These are phyloP conservation scores for Kwoniella dejecticola DNA, from an alignment of 768 basidiomycete genomes.

Conservation along the genomic window DNA sequence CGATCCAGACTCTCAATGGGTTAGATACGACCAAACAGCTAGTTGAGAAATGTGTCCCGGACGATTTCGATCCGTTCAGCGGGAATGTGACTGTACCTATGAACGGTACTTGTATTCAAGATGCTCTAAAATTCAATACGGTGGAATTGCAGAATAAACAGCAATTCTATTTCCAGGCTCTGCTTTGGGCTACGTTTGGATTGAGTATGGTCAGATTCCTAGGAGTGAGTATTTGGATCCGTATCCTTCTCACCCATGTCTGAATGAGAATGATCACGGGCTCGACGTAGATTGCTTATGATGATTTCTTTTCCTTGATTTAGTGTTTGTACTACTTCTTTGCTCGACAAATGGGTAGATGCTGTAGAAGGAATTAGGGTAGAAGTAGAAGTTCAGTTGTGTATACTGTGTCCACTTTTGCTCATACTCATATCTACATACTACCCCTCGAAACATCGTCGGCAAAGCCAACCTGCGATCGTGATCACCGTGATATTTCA, in stretches of 20 bases:
- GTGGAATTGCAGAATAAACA: slow-evolving; percentile 43
- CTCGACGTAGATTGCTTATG: background rate
- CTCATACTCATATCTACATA: too few relatives aligned
- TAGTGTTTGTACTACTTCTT: slow-evolving; percentile 52
- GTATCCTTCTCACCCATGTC: too few relatives aligned
- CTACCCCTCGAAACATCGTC: too few relatives aligned
- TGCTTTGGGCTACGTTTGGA: slow-evolving; percentile 50
- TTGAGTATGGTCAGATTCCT: slow-evolving; percentile 45
- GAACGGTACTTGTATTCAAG: slow-evolving; percentile 44
- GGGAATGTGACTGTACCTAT: slow-evolving; percentile 38
- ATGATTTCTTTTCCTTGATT: too few relatives aligned
- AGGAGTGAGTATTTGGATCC: slow-evolving; percentile 49
- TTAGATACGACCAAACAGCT: slow-evolving; percentile 41
- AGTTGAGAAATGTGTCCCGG: slow-evolving; percentile 42
- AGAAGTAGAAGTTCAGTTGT: background rate
- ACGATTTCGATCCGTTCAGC: slow-evolving; percentile 24
- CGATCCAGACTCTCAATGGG: slow-evolving; percentile 49
- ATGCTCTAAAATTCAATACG: slow-evolving; percentile 33
- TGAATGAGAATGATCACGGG: background rate
- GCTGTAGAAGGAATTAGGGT: slow-evolving; percentile 36
- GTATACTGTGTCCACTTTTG: background rate
- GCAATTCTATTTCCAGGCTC: slow-evolving; percentile 45
- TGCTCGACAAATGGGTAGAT: slow-evolving; percentile 44
- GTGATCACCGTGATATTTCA: too few relatives aligned
- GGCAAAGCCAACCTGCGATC: too few relatives aligned